Percentiles rank a stretch among this genome's conserved stretches.
Conservation (phyloP, 352 stramenopile species). For the Aphanomyces cochlioides region DNA sequence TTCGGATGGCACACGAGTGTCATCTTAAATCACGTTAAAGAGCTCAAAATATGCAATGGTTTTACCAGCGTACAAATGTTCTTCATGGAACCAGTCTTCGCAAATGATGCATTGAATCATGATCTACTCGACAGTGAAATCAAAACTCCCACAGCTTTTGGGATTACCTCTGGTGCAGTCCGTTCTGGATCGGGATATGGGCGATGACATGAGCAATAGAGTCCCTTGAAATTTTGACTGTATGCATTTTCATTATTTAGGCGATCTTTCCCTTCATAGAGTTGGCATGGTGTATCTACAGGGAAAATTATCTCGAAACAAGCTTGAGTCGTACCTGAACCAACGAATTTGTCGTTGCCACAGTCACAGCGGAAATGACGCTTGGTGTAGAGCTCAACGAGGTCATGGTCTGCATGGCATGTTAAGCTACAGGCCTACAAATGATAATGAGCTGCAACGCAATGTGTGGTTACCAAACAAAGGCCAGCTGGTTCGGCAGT, state of each 20-base stretch:
- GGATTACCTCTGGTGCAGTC: slow-evolving; percentile 46
- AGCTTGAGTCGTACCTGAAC: slow-evolving; percentile 22
- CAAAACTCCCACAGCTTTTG: too few relatives aligned
- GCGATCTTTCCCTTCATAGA: slow-evolving; percentile 49
- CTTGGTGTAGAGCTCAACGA: slow-evolving; percentile 80
- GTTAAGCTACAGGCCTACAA: slow-evolving; percentile 60
- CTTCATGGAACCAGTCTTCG: slow-evolving; percentile 75
- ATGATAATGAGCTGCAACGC: not conserved
- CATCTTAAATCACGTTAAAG: not conserved
- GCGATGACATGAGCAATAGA: slow-evolving; percentile 68
- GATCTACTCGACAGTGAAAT: not conserved
- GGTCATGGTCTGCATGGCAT: slow-evolving; percentile 69
- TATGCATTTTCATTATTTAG: slow-evolving; percentile 60
- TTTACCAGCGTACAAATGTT: slow-evolving; percentile 45
- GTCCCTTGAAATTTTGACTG: slow-evolving; percentile 65
- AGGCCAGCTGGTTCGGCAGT: slow-evolving; percentile 46
- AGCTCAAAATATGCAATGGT: not conserved
- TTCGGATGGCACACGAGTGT: slow-evolving; percentile 32
- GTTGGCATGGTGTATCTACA: slow-evolving; percentile 40
- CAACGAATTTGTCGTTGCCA: slow-evolving; percentile 58
- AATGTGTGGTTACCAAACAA: slow-evolving; percentile 41
- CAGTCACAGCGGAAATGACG: slow-evolving; percentile 70
- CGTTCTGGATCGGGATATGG: slow-evolving; percentile 70
- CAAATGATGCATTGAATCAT: slow-evolving; percentile 78
- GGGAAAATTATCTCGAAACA: not conserved